Evolutionary conservation across 2,329 filamentous ascomycete species (phyloP).

Genomic region (Ceratocystis cacaofunesta): DNA sequence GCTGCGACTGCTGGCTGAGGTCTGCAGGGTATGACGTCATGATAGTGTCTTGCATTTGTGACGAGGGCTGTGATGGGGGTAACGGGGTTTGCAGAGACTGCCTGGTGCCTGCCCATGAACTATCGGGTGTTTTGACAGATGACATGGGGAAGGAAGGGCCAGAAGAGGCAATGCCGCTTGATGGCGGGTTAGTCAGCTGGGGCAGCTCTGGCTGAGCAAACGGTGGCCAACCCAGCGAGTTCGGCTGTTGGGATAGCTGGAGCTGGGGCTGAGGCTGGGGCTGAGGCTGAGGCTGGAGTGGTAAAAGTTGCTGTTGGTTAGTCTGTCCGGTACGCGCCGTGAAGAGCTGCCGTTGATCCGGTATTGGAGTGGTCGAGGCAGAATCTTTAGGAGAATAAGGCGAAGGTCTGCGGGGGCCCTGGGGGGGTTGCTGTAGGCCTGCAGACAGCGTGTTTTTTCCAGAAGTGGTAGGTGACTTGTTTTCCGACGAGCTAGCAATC

Average conservation of each 20-base stretch:
- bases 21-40: background rate
- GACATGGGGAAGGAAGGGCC: background rate
- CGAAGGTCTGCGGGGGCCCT: background rate
- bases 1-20: constrained; percentile 6
- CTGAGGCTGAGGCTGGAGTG: background rate
- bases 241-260: background rate
- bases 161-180: background rate
- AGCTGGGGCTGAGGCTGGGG: background rate
- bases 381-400: background rate
- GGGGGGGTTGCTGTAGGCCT: background rate
- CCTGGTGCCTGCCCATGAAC: background rate
- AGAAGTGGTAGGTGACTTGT: background rate
- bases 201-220: constrained; percentile 3
- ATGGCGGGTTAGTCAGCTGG: background rate
- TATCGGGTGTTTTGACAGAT: background rate
- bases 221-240: background rate
- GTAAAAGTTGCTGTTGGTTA: background rate
- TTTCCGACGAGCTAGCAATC: background rate
- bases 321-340: no score
- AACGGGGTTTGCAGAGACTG: background rate
- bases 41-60: background rate
- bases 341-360: background rate
- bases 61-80: background rate
- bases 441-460: background rate
- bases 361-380: background rate